Evolutionary conservation across 805 yeast species (phyloP).

Genomic region (Cyberlindnera maclurae): DNA sequence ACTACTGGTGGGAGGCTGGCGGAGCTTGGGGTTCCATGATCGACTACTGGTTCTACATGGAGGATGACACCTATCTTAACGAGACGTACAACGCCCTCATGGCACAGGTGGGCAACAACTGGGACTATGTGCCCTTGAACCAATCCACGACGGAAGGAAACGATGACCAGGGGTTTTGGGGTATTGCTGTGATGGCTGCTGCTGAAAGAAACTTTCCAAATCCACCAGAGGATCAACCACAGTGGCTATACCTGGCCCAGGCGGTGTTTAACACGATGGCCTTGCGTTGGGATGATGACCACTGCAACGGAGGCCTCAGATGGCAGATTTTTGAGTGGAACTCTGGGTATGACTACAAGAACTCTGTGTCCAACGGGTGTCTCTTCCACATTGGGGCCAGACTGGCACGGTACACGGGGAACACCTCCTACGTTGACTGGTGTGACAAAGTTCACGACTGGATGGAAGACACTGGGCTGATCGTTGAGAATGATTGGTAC

Average conservation of each 20-base stretch:
- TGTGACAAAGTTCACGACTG: slow-evolving; percentile 73
- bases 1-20: slow-evolving; percentile 93
- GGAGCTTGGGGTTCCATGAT: slow-evolving; percentile 56
- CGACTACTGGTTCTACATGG: slow-evolving; percentile 62
- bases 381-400: slow-evolving; percentile 78
- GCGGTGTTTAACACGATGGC: slow-evolving; percentile 85
- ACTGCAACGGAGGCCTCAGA: slow-evolving; percentile 74
- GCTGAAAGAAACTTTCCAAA: slow-evolving; percentile 78
- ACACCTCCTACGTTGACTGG: slow-evolving; percentile 64
- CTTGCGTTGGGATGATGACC: slow-evolving; percentile 60
- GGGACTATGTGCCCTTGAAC: slow-evolving; percentile 72
- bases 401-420: slow-evolving; percentile 70
- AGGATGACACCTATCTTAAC: slow-evolving; percentile 55
- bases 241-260: slow-evolving; percentile 75
- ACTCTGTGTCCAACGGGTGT: slow-evolving; percentile 82
- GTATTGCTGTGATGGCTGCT: slow-evolving; percentile 76
- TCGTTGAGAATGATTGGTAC: slow-evolving; percentile 32
- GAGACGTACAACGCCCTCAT: slow-evolving; percentile 49
- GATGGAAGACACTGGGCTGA: slow-evolving; percentile 45
- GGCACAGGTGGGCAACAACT: slow-evolving; percentile 56
- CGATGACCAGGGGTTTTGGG: slow-evolving; percentile 95
- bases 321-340: slow-evolving; percentile 93
- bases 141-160: slow-evolving; percentile 84
- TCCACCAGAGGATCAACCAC: slow-evolving; percentile 49
- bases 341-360: slow-evolving; percentile 80